Base-by-base conservation (phyloP, 768 basidiomycete species). In the Pholiota molesta region DNA sequence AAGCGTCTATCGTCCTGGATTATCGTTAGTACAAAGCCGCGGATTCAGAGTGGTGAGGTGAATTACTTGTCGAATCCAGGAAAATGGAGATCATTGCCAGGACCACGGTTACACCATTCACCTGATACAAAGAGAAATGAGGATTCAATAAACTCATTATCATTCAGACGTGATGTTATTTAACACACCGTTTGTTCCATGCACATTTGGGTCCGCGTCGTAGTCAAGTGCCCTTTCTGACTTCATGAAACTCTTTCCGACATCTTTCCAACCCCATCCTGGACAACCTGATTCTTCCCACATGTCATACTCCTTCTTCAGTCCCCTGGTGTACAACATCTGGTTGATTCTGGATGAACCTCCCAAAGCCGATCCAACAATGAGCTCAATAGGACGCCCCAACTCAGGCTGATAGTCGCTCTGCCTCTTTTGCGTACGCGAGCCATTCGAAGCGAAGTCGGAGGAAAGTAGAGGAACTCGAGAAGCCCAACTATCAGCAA, bases 271-370 rank as follows among this genome's bases (percentile, higher is more conserved):
- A n/a, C 59, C 55, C 58, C 62, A 64, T n/a, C 62, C 62, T 21
- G 45, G 33, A 19, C 59, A 55, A 13, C 62, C 62, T 2, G 42
- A 17, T 19, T 49, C 55, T 23, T 49, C 58, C 62, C 59, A 60
- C 53, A 56, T 53, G 33, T 60, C 59, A 45, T 64, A 64, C n/a
- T 64, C 62, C 44, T 54, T 44, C 5, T 21, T 21, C 17, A 57
- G 57, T 10, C 62, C 62, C 19, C 62, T 59, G 16, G 62, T 64
- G 42, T 64, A 64, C 19, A 60, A 33, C 59, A 64, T 64, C 17
- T 57, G 54, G 39, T 64, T 64, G 55, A 64, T 35, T 33, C 45
- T 52, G 10, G 62, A 44, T 21, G 59, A 56, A n/a, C 62, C 58
- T n/a, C 62, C 62, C 23, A 64, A 49, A 6, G 45, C 53, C 23